These are phyloP conservation scores for Thalassiosira exigua DNA, from an alignment of 352 stramenopile genomes.

Conservation along the genomic window DNA sequence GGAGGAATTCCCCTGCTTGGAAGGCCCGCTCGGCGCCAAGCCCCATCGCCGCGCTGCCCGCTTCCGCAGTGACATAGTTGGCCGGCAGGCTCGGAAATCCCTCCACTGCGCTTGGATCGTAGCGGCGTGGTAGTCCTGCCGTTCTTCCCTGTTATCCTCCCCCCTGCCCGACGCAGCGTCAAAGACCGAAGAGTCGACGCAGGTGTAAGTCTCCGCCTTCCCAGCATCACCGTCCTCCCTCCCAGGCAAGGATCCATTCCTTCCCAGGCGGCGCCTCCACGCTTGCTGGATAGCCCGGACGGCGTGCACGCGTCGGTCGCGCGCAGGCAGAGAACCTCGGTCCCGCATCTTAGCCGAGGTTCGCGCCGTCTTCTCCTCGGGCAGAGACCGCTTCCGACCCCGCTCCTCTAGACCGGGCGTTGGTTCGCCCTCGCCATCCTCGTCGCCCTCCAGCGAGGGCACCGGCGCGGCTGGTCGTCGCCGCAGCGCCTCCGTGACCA, in stretches of 20 bases:
- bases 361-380: too few relatives aligned
- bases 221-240: not conserved
- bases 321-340: not conserved
- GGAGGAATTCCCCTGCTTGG: not conserved
- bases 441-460: not conserved
- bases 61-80: conserved; percentile 12
- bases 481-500: conserved; percentile 56
- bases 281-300: conserved; percentile 3
- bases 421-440: not conserved
- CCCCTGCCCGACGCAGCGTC: not conserved
- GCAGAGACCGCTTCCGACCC: not conserved
- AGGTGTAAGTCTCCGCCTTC: not conserved
- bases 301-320: not conserved
- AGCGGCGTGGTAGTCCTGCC: conserved; percentile 12
- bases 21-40: too few relatives aligned
- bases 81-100: not conserved
- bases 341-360: too few relatives aligned
- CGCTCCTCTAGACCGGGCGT: not conserved
- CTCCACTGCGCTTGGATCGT: conserved; percentile 27
- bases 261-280: not conserved
- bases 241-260: not conserved
- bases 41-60: not conserved
- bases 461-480: not conserved
- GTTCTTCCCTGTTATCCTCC: conserved; percentile 8
- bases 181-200: not conserved